A percentile compares a stretch with the other conserved stretches of the same genome.
phyloP scores from a whole-genome alignment of 1,284 basidiomycete species.

The Fistulinella staudtii region DNA sequence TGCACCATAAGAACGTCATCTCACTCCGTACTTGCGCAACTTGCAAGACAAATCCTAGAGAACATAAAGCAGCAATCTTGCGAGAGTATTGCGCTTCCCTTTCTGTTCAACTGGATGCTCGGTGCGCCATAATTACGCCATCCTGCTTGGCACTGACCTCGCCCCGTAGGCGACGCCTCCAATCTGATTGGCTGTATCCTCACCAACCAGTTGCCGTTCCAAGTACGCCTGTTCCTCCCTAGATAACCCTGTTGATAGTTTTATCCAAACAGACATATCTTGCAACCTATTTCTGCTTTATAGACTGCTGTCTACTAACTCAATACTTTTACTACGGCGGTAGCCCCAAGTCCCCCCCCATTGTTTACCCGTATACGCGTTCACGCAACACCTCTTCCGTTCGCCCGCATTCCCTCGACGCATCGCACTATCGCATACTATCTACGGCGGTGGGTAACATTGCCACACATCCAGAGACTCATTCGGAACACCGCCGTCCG shows the following conservation, averaged over 20 bases:
- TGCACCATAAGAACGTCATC: slow-evolving; percentile 8
- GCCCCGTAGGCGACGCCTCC: slow-evolving; percentile 71
- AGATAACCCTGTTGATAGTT: background rate
- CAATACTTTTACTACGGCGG: slow-evolving; percentile 78
- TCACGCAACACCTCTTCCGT: slow-evolving; percentile 42
- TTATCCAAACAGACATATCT: slow-evolving; percentile 68
- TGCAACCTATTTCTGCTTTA: slow-evolving; percentile 80
- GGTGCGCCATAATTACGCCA: slow-evolving; percentile 47
- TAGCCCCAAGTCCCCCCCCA: slow-evolving; percentile 31
- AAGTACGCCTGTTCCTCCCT: slow-evolving; percentile 48
- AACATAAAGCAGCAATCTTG: slow-evolving; percentile 73
- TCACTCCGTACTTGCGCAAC: slow-evolving; percentile 8
- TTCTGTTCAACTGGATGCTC: slow-evolving; percentile 85
- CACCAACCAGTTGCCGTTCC: slow-evolving; percentile 91
- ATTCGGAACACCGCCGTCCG: slow-evolving; percentile 23
- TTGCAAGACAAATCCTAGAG: slow-evolving; percentile 70
- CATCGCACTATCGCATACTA: slow-evolving; percentile 63
- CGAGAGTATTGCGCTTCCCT: slow-evolving; percentile 85
- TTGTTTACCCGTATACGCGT: slow-evolving; percentile 38
- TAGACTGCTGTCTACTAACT: slow-evolving; percentile 69
- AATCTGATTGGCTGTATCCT: slow-evolving; percentile 89
- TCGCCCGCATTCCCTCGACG: slow-evolving; percentile 45
- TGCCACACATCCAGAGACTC: slow-evolving; percentile 54
- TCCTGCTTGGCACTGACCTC: slow-evolving; percentile 5
- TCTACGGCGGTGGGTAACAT: slow-evolving; percentile 65